These are phyloP conservation scores for Microbotryomycetes sp. DNA, from an alignment of 1,284 basidiomycete genomes.

Conservation along the genomic window DNA sequence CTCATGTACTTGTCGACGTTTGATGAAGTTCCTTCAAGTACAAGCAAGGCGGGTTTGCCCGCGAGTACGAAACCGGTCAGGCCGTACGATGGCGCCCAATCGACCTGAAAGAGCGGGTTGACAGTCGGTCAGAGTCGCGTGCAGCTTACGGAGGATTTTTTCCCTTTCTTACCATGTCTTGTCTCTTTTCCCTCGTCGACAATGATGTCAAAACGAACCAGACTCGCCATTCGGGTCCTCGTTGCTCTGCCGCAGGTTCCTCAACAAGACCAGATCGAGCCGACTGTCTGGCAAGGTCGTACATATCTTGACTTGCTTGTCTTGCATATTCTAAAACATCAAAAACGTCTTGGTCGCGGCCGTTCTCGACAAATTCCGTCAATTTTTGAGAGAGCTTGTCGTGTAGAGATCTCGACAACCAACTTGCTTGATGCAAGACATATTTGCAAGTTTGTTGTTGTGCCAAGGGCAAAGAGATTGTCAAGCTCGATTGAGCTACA, in stretches of 20 bases:
- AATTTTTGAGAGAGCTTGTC: too few relatives aligned
- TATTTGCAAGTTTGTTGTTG: too few relatives aligned
- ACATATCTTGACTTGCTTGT: too few relatives aligned
- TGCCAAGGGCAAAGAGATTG: too few relatives aligned
- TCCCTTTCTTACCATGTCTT: conserved; percentile 37
- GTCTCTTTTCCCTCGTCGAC: conserved; percentile 42
- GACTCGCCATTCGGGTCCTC: conserved; percentile 3
- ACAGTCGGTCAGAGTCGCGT: background rate
- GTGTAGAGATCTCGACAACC: background rate
- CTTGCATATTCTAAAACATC: too few relatives aligned
- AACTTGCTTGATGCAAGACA: background rate
- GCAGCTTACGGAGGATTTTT: background rate
- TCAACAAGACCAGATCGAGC: too few relatives aligned
- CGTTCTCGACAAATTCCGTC: too few relatives aligned
- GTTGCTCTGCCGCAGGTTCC: background rate
- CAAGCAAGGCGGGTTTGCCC: conserved; percentile 44
- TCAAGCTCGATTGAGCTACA: too few relatives aligned
- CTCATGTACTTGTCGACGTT: conserved; percentile 43
- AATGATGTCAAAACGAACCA: conserved; percentile 38
- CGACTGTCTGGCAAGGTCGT: too few relatives aligned
- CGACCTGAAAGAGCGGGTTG: conserved; percentile 20
- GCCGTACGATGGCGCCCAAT: conserved; percentile 39
- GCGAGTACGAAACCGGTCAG: conserved; percentile 44
- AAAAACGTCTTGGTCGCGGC: too few relatives aligned
- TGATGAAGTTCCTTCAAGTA: conserved; percentile 42